Evolutionary conservation across 345 rosid species (phyloP), one percentile per base, ranked within the genome.

Genomic region (Tarenaya hassleriana): DNA sequence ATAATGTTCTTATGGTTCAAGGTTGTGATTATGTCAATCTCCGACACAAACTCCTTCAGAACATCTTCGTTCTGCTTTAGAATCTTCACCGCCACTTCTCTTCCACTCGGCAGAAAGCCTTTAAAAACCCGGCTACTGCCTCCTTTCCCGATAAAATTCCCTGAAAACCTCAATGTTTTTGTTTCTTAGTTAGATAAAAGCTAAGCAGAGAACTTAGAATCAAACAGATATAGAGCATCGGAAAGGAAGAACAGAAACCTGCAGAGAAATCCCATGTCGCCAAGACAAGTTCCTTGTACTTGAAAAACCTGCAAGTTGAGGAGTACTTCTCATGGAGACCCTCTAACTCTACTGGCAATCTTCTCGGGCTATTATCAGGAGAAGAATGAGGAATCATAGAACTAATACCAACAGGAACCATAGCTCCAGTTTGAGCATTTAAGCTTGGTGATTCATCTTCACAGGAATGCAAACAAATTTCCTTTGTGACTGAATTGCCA

Each of bases 51-150:
- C 69, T 85, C 97, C 44, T 83, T 74, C 56, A 85, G 46, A 11
- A 75, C 77, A 50, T 75, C 62, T 59, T 73, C 69, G 4, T 83
- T 88, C 55, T 75, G 78, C 71, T 81, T 83, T 58, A 92, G 75
- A 67, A 88, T 81, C 68, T 92, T 92, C 68, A 88, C 97, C 0
- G 98, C 98, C 50, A 92, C 74, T 69, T 85, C 86, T 79, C 81
- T 88, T 61, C 95, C 85, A 34, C 79, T 86, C 54, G 83, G 77
- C 46, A 85, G 91, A 45, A 66, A 58, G 4, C 97, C 98, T 69
- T 66, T 81, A 43, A 71, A 92, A 67, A 92, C 98, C 52, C 62
- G 69, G 71, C 98, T 83, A 69, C 78, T 81, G 35, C 96, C 98
- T 68, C 98, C 98, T 75, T 68, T 77, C 51, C 98, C 98, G 4